A percentile compares a stretch with the other conserved stretches of the same genome.
Evolutionary conservation across 495 filamentous ascomycete genomes (phyloP).

Genomic region (Hyaloscypha bicolor): DNA sequence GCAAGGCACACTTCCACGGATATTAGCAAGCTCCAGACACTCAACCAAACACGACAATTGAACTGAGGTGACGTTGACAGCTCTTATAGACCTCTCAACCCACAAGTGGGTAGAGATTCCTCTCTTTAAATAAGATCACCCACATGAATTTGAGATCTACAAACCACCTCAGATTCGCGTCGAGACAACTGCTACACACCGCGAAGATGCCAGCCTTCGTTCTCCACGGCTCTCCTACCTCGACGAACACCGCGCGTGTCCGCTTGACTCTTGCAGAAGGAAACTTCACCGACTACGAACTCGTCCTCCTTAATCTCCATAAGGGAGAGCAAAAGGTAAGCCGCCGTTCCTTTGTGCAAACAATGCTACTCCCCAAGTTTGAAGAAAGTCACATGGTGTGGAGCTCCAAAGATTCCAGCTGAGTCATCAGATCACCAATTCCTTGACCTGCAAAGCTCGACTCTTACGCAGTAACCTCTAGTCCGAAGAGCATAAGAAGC

Average conservation of each 20-base stretch:
- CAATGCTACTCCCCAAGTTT: slow-evolving; percentile 29
- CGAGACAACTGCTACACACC: slow-evolving; percentile 35
- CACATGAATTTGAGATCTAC: slow-evolving; percentile 29
- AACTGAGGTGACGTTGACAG: slow-evolving; percentile 34
- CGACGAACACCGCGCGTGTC: slow-evolving; percentile 42
- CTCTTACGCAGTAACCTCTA: slow-evolving; percentile 29
- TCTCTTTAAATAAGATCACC: slow-evolving; percentile 32
- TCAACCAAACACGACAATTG: too few relatives aligned
- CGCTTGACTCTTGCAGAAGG: slow-evolving; percentile 42
- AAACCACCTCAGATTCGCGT: slow-evolving; percentile 30
- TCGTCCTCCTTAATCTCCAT: slow-evolving; percentile 39
- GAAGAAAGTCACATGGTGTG: slow-evolving; percentile 28
- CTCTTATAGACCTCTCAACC: too few relatives aligned
- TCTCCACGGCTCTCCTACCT: slow-evolving; percentile 41
- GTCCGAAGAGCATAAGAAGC: slow-evolving; percentile 42
- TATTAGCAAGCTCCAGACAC: too few relatives aligned
- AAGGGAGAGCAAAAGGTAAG: slow-evolving; percentile 42
- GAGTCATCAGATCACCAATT: slow-evolving; percentile 29
- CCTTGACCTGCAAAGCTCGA: slow-evolving; percentile 31
- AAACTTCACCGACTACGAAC: slow-evolving; percentile 41
- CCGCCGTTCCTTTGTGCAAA: slow-evolving; percentile 28
- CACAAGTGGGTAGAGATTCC: too few relatives aligned
- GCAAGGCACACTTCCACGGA: too few relatives aligned
- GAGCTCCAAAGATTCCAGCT: slow-evolving; percentile 29
- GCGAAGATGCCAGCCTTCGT: slow-evolving; percentile 43